phyloP scores from a whole-genome alignment of 164 flowering plant genomes.

The Macadamia integrifolia region DNA sequence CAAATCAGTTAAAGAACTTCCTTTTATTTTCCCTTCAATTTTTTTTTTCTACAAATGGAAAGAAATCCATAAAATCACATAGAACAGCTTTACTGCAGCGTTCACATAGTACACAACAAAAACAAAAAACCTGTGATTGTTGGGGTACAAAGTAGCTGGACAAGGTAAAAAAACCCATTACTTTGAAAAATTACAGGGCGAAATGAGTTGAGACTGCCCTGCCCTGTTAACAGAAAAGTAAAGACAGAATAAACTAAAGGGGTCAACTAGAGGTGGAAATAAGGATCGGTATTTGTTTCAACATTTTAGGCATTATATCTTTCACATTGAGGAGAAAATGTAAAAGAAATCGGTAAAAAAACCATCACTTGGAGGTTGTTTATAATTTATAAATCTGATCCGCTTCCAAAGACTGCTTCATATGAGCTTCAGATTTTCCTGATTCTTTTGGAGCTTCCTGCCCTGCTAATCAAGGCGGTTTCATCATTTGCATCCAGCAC shows the following conservation, averaged over 20 bases:
- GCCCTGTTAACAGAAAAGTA: too few relatives aligned
- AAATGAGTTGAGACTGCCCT: too few relatives aligned
- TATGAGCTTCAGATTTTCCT: conserved; percentile 1
- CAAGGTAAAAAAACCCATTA: too few relatives aligned
- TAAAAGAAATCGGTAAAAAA: conserved; percentile 1
- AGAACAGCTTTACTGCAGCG: too few relatives aligned
- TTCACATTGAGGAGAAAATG: conserved; percentile 10
- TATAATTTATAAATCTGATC: conserved; percentile 8
- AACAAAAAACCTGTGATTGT: too few relatives aligned
- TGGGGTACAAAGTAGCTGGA: too few relatives aligned
- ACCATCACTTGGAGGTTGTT: conserved; percentile 7
- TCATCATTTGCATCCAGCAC: conserved; percentile 12
- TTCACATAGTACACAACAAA: too few relatives aligned
- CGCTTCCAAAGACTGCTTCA: background rate
- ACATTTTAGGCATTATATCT: background rate
- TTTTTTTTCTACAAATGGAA: too few relatives aligned
- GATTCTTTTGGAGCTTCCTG: conserved; percentile 1
- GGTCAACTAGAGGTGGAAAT: background rate
- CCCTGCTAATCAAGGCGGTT: conserved; percentile 6
- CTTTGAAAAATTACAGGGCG: too few relatives aligned
- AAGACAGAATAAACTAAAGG: background rate
- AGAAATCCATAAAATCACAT: too few relatives aligned
- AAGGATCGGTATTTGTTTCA: background rate
- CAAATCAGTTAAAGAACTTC: too few relatives aligned
- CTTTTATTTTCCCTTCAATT: too few relatives aligned